These are phyloP conservation scores for Porcisia deanei DNA, from an alignment of 208 protist species.

Conservation along the genomic window DNA sequence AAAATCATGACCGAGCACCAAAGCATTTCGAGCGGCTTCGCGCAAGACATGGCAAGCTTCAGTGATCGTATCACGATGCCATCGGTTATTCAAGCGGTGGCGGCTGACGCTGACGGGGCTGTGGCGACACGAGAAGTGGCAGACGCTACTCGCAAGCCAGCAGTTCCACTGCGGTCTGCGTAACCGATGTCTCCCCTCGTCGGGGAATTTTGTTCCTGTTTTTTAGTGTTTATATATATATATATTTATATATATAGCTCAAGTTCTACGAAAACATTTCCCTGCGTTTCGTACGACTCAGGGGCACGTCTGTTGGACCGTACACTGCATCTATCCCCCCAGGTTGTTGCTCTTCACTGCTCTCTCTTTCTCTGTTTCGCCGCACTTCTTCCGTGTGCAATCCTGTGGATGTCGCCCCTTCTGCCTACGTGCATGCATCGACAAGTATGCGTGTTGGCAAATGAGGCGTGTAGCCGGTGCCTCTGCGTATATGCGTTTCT, in stretches of 20 bases:
- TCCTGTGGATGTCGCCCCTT: no score
- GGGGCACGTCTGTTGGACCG: no score
- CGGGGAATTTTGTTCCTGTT: no score
- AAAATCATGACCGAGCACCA: conserved; percentile 32
- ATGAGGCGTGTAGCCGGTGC: no score
- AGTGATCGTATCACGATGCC: neutral
- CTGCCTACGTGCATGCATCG: no score
- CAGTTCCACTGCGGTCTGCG: neutral
- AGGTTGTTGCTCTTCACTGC: no score
- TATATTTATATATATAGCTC: neutral
- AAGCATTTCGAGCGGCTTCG: conserved; percentile 28
- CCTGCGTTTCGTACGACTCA: no score
- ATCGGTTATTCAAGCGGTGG: neutral
- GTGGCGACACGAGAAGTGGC: neutral
- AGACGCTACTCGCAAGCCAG: neutral
- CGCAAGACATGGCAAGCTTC: conserved; percentile 18
- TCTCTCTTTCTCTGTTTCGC: no score
- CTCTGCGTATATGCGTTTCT: neutral
- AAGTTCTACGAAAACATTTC: neutral
- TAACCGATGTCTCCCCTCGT: neutral
- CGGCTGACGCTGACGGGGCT: neutral
- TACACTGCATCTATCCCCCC: no score
- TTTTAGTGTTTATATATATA: no score
- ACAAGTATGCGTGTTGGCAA: no score
- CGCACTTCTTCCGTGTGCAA: no score